Percentiles rank a stretch among this genome's conserved stretches.
Evolutionary conservation across 1,284 basidiomycete species (phyloP).

Genomic region (Phellopilus nigrolimitatus): DNA sequence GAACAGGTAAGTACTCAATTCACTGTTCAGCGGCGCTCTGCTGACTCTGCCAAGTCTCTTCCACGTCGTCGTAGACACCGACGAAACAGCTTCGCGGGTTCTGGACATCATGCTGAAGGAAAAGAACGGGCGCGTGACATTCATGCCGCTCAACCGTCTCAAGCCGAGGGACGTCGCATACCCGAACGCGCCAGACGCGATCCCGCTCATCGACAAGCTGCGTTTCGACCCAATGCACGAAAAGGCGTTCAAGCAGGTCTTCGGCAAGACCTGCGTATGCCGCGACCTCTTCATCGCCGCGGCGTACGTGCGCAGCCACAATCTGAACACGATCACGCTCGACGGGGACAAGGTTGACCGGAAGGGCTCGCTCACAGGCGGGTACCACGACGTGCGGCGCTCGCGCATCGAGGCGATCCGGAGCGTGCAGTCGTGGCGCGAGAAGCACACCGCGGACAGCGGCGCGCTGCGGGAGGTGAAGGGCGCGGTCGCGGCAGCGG

Average conservation of each 20-base stretch:
- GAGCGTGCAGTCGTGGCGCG: slow-evolving; percentile 72
- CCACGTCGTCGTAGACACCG: slow-evolving; percentile 96
- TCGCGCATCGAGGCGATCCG: slow-evolving; percentile 89
- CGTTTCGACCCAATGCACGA: slow-evolving; percentile 67
- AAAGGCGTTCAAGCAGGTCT: slow-evolving; percentile 96
- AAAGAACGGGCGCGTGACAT: slow-evolving; percentile 91
- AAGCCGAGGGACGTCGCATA: slow-evolving; percentile 64
- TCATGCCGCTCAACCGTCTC: slow-evolving; percentile 98
- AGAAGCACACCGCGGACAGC: slow-evolving; percentile 66
- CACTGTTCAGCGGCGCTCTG: not conserved
- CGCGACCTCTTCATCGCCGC: slow-evolving; percentile 88
- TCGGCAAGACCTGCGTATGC: slow-evolving; percentile 96
- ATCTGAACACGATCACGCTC: slow-evolving; percentile 94
- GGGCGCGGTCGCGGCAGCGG: slow-evolving; percentile 60
- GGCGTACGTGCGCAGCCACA: slow-evolving; percentile 91
- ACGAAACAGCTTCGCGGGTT: slow-evolving; percentile 84
- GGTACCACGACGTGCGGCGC: slow-evolving; percentile 88
- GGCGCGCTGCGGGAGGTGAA: slow-evolving; percentile 72
- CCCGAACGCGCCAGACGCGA: slow-evolving; percentile 83
- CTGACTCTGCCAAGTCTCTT: slow-evolving; percentile 64
- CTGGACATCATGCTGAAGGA: slow-evolving; percentile 92
- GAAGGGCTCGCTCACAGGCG: slow-evolving; percentile 93
- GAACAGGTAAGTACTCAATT: slow-evolving; percentile 57
- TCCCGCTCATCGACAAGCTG: slow-evolving; percentile 84
- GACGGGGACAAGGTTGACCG: slow-evolving; percentile 98